Percentiles rank a stretch among this genome's conserved stretches.
Conservation (phyloP, 1,139 yeast species). For the Pichia sp. region DNA sequence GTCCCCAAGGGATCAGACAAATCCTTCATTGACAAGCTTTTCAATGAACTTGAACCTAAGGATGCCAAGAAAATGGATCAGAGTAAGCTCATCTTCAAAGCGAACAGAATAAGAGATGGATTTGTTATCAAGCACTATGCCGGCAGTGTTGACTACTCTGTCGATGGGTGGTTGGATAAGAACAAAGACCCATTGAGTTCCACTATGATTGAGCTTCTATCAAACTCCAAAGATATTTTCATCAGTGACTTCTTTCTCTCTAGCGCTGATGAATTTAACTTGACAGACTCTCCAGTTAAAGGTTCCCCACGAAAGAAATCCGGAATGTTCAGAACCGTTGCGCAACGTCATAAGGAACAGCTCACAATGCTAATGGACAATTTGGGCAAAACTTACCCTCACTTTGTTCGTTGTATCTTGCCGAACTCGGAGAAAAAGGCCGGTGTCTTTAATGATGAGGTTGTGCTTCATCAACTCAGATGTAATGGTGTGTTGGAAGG, state of each 20-base stretch:
- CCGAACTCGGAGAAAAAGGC: conserved; percentile 80
- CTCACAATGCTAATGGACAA: conserved; percentile 65
- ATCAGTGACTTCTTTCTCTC: conserved; percentile 40
- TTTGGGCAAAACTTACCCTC: conserved; percentile 80
- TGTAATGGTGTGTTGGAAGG: conserved; percentile 99
- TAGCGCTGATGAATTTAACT: conserved; percentile 18
- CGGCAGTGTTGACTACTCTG: conserved; percentile 87
- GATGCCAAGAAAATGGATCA: conserved; percentile 33
- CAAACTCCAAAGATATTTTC: conserved; percentile 50
- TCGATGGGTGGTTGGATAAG: conserved; percentile 90
- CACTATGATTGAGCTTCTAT: conserved; percentile 51
- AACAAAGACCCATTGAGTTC: conserved; percentile 92
- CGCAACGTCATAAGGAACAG: conserved; percentile 83
- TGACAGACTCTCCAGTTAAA: conserved; percentile 26
- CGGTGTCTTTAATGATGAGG: conserved; percentile 58
- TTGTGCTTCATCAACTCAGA: conserved; percentile 83
- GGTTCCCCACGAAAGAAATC: conserved; percentile 19
- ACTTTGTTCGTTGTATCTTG: conserved; percentile 90
- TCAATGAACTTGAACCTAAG: conserved; percentile 50
- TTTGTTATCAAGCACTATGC: conserved; percentile 90
- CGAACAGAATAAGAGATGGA: conserved; percentile 63
- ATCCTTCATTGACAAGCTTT: conserved; percentile 76
- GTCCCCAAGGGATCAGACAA: conserved; percentile 86
- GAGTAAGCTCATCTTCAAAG: conserved; percentile 24
- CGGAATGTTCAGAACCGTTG: conserved; percentile 68